Evolutionary conservation across 2,329 filamentous ascomycete genomes (phyloP), one percentile per base, ranked within the genome.

Genomic region (Paracoccidioides lutzii): DNA sequence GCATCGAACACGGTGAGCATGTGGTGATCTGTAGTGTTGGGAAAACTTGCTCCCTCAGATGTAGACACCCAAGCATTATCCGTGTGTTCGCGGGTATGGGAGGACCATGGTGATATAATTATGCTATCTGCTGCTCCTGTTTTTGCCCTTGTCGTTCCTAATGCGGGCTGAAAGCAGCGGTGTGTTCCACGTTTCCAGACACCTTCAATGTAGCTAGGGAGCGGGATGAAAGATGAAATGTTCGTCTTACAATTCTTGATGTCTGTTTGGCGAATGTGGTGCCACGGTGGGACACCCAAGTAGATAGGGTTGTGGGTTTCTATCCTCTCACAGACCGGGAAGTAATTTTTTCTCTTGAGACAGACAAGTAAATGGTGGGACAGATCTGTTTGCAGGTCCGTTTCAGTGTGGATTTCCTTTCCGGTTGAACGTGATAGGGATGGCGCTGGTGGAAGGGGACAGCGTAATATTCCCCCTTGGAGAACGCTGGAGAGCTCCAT

Each of bases 331-430:
- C 48, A 4, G 9, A 3, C 28, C 8, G 54, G 57, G 44, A 56
- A 56, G 52, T 38, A 43, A 15, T 33, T 48, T 42, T 43, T 53
- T 30, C 30, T 42, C 5, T 5, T 14, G 28, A 49, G n/a, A 14
- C 43, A 54, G 12, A 15, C 2, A 12, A 38, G 35, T 3, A 58
- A 45, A 43, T 44, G 41, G 30, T 30, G 44, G 8, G 49, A 50
- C 14, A 58, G 50, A 37, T 58, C 54, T 6, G 35, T 37, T 5
- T 58, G 55, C 12, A 58, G 14, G 46, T 51, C 49, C 14, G 6
- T 40, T 15, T 12, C 30, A 3, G 40, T 4, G 40, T 30, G 10
- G 35, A 10, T 38, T 38, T 8, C 10, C 8, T 44, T 43, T 53
- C 12, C 38, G 12, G 14, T 22, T 44, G 10, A 8, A 12, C n/a